Percentiles rank a stretch among this genome's conserved stretches.
Evolutionary conservation across 176 grass and related monocot genomes (phyloP).

Genomic region (Thalia dealbata): DNA sequence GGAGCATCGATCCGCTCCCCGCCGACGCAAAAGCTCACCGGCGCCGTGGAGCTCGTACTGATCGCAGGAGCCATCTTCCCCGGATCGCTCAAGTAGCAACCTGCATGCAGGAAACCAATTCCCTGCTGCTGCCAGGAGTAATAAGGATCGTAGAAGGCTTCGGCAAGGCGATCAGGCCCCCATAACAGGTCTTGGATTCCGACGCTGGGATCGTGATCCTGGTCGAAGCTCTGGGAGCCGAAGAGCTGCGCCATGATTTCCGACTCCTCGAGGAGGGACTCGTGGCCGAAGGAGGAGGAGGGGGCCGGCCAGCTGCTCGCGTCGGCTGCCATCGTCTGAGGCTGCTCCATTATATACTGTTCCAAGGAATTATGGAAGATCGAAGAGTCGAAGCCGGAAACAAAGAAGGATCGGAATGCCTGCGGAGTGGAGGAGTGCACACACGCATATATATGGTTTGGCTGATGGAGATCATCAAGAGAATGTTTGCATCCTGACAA

Average conservation of each 20-base stretch:
- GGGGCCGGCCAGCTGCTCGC: constrained; percentile 23
- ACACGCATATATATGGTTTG: no score
- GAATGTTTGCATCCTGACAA: no score
- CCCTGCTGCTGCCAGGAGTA: background rate
- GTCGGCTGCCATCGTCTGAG: constrained; percentile 22
- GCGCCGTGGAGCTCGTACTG: background rate
- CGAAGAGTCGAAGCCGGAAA: no score
- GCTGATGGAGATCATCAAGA: no score
- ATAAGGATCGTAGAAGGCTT: constrained; percentile 19
- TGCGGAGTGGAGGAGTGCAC: no score
- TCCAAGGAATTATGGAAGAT: no score
- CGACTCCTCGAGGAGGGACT: constrained; percentile 30
- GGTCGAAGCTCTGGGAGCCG: constrained; percentile 27
- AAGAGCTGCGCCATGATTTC: constrained; percentile 53
- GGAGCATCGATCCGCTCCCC: background rate
- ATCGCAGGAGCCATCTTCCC: background rate
- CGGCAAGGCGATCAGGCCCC: constrained; percentile 17
- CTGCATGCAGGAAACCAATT: background rate
- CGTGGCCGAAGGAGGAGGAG: constrained; percentile 13
- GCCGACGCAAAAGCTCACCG: background rate
- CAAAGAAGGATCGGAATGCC: no score
- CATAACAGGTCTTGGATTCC: constrained; percentile 10
- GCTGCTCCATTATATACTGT: no score
- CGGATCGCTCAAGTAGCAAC: background rate
- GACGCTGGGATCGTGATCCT: constrained; percentile 14